These are phyloP conservation scores for Sherardia arvensis DNA, from an alignment of 257 asterid species.

Conservation along the genomic window DNA sequence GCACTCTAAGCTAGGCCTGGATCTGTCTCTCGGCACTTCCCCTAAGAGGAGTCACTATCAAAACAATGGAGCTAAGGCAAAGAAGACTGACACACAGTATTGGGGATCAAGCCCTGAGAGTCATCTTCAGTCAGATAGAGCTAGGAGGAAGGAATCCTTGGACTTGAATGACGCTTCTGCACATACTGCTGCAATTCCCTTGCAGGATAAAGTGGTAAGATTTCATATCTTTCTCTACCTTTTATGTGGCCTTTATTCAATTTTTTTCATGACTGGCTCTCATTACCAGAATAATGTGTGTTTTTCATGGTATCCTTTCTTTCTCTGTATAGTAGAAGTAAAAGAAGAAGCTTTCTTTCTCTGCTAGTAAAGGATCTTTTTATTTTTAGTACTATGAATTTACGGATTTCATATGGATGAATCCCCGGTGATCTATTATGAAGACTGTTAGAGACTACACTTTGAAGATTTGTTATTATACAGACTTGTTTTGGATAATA, in stretches of 20 bases:
- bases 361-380: no score
- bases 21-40: constrained; percentile 51
- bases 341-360: no score
- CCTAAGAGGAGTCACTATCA: constrained; percentile 20
- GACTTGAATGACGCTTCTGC: constrained; percentile 20
- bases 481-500: no score
- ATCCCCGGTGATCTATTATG: no score
- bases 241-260: neutral
- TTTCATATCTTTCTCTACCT: neutral
- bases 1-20: constrained; percentile 30
- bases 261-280: no score
- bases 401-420: no score
- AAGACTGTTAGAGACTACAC: no score
- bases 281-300: no score
- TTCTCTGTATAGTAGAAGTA: no score
- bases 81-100: neutral
- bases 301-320: no score
- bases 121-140: constrained; percentile 3
- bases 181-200: neutral
- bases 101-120: neutral
- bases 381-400: no score
- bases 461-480: no score
- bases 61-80: constrained; percentile 5
- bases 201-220: constrained; percentile 14
- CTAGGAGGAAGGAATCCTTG: constrained; percentile 12